A percentile compares a stretch with the other conserved stretches of the same genome.
These are phyloP conservation scores for Ceratobasidium sp. DNA, from an alignment of 1,284 basidiomycete genomes.

Conservation along the genomic window DNA sequence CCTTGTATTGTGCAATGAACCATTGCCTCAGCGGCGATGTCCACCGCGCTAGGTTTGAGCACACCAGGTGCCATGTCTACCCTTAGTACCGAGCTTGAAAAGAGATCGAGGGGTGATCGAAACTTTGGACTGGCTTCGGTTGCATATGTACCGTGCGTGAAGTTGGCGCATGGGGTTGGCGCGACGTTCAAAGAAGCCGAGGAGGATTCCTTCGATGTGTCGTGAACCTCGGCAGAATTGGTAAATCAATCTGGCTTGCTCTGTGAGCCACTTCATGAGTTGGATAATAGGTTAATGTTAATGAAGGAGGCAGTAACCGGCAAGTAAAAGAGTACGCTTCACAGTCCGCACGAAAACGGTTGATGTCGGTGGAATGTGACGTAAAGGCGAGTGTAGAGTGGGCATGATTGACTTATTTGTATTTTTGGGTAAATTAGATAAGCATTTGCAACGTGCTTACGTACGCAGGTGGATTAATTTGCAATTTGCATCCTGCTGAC, in stretches of 20 bases:
- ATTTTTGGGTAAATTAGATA: too few species aligned
- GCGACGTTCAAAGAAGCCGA: neutral
- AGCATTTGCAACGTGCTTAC: neutral
- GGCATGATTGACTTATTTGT: too few species aligned
- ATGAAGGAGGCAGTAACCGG: too few species aligned
- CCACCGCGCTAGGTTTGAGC: neutral
- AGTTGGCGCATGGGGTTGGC: neutral
- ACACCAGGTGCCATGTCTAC: neutral
- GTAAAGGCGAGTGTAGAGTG: too few species aligned
- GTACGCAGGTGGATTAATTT: too few species aligned
- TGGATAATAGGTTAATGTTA: too few species aligned
- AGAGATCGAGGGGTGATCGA: neutral
- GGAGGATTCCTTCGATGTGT: neutral
- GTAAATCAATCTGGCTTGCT: too few species aligned
- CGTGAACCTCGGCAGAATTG: neutral
- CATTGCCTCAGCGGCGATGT: slow-evolving; percentile 4
- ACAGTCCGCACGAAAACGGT: too few species aligned
- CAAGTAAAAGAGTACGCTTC: too few species aligned
- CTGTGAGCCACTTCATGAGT: too few species aligned
- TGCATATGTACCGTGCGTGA: neutral
- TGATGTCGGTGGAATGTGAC: too few species aligned
- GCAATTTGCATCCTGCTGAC: slow-evolving; percentile 2
- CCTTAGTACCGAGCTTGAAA: neutral
- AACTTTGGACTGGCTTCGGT: neutral
- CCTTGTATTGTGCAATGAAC: neutral